Conservation (phyloP, 306 rosid species). For the Rubus parviflorus region DNA sequence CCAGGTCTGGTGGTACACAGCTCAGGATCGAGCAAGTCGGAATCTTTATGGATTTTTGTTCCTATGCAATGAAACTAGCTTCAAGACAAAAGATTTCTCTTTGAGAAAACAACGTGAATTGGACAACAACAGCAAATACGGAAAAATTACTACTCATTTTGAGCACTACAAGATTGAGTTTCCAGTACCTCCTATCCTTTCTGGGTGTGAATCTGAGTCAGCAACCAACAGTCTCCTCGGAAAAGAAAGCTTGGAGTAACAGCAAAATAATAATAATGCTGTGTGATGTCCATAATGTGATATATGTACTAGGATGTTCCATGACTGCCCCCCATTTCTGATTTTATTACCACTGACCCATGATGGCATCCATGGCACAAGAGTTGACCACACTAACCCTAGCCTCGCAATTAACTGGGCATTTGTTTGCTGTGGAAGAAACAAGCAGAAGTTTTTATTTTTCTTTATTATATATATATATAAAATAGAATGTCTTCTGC, state of each 20-base stretch:
- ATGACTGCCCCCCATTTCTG: neutral
- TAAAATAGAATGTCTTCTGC: neutral
- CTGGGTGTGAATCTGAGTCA: slow-evolving; percentile 10
- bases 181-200: neutral
- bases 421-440: neutral
- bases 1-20: neutral
- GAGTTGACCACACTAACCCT: neutral
- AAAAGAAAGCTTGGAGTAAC: neutral
- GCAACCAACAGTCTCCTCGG: slow-evolving; percentile 13
- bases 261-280: neutral
- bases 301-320: slow-evolving; percentile 1
- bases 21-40: neutral
- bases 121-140: neutral
- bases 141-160: neutral
- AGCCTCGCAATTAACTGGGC: neutral
- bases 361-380: neutral
- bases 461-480: neutral
- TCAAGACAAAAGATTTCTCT: slow-evolving; percentile 8
- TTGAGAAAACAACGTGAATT: neutral
- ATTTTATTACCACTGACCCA: neutral
- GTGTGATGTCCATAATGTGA: too few species aligned
- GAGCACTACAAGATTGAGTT: neutral
- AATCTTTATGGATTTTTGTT: slow-evolving; percentile 8
- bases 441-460: neutral
- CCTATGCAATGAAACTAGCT: slow-evolving; percentile 15